Base-by-base conservation (phyloP, 352 stramenopile genomes). In the Globisporangium alternatum region DNA sequence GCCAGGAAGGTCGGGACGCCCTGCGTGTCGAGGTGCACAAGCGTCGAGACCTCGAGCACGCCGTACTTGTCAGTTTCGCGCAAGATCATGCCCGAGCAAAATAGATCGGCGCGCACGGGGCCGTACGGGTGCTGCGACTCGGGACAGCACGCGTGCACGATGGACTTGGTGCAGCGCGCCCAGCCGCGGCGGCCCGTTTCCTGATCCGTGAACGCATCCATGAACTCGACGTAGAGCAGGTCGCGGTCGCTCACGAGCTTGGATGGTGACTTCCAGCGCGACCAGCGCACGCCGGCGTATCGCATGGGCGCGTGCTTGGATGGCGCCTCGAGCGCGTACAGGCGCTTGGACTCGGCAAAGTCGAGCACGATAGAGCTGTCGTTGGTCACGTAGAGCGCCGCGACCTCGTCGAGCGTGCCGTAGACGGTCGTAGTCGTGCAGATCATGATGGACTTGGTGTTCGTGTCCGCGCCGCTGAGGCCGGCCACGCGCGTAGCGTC, bases 161-260 rank as follows among this genome's bases (percentile, higher is more conserved):
- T 73, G 12, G 84, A 93, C 25, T 81, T 80, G 37, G 82, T 84
- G 43, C 75, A 77, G 2, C 84, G 80, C 8, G 82, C 81, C 84
- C 84, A 93, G 39, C 84, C 80, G 21, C 79, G 81, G 48, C 73
- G 70, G 7, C 80, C 81, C 12, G 75, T 80, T 55, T 74, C 77
- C 33, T 64, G 71, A 64, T 91, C 81, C 31, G 80, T 67, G 63
- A 91, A 93, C 60, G 75, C 72, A 63, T 90, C 75, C 79, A 90
- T 89, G 65, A 74, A 80, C 60, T 91, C 82, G 43, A 88, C 52
- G 53, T 79, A 84, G 31, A 83, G 72, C 48, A 89, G 47, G 65
- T 91, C 82, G 37, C 80, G 73, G 49, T 80, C 74, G 22, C 72
- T 68, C 39, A 86, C 75, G 22, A 86, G 67, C 65, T 65, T 82